A percentile compares a stretch with the other conserved stretches of the same genome.
phyloP scores from a whole-genome alignment of 75 land plant species.

The Cunninghamia lanceolata region DNA sequence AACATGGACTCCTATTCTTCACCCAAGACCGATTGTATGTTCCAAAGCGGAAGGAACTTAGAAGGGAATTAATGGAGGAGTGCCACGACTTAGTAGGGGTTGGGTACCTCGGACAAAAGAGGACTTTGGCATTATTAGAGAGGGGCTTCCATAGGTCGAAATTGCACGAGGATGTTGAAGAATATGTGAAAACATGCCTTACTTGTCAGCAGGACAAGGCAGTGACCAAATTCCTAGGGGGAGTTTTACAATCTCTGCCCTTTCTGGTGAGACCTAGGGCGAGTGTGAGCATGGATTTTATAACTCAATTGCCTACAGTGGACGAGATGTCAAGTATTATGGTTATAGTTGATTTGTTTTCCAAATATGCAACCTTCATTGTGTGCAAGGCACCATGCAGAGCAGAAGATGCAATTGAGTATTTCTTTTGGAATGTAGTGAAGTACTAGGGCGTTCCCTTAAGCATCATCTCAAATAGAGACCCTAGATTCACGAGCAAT shows the following conservation, averaged over 20 bases:
- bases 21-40: not conserved
- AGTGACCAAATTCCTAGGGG: not conserved
- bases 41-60: not conserved
- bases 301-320: conserved; percentile 14
- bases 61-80: conserved; percentile 12
- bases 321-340: conserved; percentile 15
- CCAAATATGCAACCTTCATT: conserved; percentile 38
- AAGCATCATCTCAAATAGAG: not conserved
- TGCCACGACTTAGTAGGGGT: conserved; percentile 29
- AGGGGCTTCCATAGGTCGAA: conserved; percentile 19
- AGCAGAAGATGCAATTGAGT: not conserved
- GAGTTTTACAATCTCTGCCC: conserved; percentile 27
- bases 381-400: not conserved
- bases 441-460: not conserved
- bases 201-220: conserved; percentile 34
- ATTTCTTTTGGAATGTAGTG: not conserved
- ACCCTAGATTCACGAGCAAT: not conserved
- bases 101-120: conserved; percentile 11
- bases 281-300: conserved; percentile 40
- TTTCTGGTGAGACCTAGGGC: conserved; percentile 28
- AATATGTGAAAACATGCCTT: conserved; percentile 21
- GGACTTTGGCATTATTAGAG: conserved; percentile 9
- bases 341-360: conserved; percentile 45
- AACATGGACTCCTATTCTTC: not conserved
- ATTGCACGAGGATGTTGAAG: conserved; percentile 18